Percentiles rank a stretch among this genome's conserved stretches.
Evolutionary conservation across 805 yeast genomes (phyloP).

Genomic region (Candida nanaspora): DNA sequence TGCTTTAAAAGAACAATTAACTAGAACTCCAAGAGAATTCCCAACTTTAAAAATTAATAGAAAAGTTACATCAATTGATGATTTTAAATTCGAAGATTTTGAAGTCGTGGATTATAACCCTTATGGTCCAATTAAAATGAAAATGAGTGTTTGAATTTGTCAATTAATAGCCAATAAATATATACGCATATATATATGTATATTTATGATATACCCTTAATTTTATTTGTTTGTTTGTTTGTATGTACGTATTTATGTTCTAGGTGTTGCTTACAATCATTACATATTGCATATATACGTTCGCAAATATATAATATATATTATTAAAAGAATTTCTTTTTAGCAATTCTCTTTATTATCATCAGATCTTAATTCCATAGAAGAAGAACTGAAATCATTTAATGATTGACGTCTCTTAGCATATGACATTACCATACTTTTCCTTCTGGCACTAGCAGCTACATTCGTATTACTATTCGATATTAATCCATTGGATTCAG

Average conservation of each 20-base stretch:
- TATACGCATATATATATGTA: not conserved
- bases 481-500: slow-evolving; percentile 30
- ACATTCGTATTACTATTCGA: not conserved
- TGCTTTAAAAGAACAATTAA: slow-evolving; percentile 74
- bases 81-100: slow-evolving; percentile 83
- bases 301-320: too few relatives aligned
- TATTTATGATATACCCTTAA: not conserved
- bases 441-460: slow-evolving; percentile 1
- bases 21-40: slow-evolving; percentile 68
- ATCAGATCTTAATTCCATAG: too few relatives aligned
- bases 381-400: too few relatives aligned
- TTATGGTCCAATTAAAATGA: slow-evolving; percentile 81
- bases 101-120: slow-evolving; percentile 77
- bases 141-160: slow-evolving; percentile 79
- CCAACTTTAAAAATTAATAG: slow-evolving; percentile 73
- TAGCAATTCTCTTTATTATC: not conserved
- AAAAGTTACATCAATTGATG: slow-evolving; percentile 69
- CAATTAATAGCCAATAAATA: too few relatives aligned
- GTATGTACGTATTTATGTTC: too few relatives aligned
- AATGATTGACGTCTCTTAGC: not conserved
- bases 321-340: not conserved
- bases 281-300: too few relatives aligned
- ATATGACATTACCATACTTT: slow-evolving; percentile 1
- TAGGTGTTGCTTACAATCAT: too few relatives aligned
- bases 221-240: too few relatives aligned